These are phyloP conservation scores for Pseudozyma sp. DNA, from an alignment of 1,284 basidiomycete genomes.

Conservation along the genomic window DNA sequence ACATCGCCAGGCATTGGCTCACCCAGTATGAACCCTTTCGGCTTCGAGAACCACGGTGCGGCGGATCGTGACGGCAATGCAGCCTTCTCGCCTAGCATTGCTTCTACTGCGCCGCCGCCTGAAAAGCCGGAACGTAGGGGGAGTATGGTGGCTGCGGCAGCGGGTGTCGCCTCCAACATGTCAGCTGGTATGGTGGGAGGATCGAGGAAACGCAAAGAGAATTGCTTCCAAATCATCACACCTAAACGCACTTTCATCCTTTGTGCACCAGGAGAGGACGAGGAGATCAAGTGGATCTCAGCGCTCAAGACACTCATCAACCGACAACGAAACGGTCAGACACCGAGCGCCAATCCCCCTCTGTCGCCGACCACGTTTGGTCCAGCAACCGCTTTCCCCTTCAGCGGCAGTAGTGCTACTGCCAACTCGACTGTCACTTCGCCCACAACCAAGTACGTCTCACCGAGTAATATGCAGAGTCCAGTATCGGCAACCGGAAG, in stretches of 20 bases:
- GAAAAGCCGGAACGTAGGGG: constrained; percentile 41
- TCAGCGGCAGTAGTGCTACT: constrained; percentile 10
- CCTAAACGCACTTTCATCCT: constrained; percentile 88
- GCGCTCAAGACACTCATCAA: constrained; percentile 88
- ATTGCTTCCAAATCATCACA: constrained; percentile 95
- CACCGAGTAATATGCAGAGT: no score
- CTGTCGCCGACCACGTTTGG: constrained; percentile 29
- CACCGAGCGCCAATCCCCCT: constrained; percentile 24
- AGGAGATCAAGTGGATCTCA: constrained; percentile 98
- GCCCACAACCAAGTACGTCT: constrained; percentile 8
- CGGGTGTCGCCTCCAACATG: constrained; percentile 50
- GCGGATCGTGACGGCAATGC: constrained; percentile 17
- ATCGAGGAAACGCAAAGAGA: constrained; percentile 68
- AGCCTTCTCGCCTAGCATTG: constrained; percentile 17
- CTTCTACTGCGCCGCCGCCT: constrained; percentile 2
- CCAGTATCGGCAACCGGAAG: constrained; percentile 5
- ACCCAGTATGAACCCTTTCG: constrained; percentile 39
- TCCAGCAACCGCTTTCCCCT: constrained; percentile 24
- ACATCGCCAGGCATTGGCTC: constrained; percentile 42
- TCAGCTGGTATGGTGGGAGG: constrained; percentile 38
- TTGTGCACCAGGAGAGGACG: constrained; percentile 95
- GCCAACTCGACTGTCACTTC: constrained; percentile 11
- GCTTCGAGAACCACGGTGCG: constrained; percentile 10
- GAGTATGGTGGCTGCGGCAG: constrained; percentile 49
- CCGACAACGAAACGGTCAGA: constrained; percentile 46